phyloP scores from a whole-genome alignment of 2,329 filamentous ascomycete species.

The Sporothrix pallida region DNA sequence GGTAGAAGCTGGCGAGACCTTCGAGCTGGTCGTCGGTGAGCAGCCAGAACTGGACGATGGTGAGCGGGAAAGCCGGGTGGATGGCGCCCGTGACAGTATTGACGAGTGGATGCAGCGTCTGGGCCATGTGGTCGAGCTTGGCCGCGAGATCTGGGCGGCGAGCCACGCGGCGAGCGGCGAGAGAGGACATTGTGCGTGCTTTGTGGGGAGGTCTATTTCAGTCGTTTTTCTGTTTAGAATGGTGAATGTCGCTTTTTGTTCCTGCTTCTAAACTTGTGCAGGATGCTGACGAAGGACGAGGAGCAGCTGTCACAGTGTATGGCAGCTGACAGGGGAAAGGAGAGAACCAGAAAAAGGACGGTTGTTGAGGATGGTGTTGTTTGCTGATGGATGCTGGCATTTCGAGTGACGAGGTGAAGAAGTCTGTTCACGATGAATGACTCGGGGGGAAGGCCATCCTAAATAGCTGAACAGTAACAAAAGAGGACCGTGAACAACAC shows the following conservation, averaged over 20 bases:
- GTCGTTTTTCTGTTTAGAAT: neutral
- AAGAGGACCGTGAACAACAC: conserved; percentile 13
- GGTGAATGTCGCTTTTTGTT: neutral
- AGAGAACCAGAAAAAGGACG: conserved; percentile 11
- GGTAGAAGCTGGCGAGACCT: conserved; percentile 72
- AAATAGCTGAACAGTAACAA: conserved; percentile 3
- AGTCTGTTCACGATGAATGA: neutral
- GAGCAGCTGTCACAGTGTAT: conserved; percentile 8
- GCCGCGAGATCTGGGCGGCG: conserved; percentile 59
- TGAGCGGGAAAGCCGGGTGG: conserved; percentile 69
- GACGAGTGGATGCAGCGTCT: conserved; percentile 70
- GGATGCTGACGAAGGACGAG: neutral
- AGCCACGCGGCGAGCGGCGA: conserved; percentile 49
- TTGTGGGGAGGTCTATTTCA: neutral
- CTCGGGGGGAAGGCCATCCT: neutral
- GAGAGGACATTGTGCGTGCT: conserved; percentile 32
- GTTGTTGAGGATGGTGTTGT: neutral
- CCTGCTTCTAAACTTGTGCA: neutral
- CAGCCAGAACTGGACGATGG: conserved; percentile 74
- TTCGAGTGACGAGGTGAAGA: neutral
- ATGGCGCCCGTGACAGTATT: conserved; percentile 65
- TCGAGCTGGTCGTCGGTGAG: conserved; percentile 74
- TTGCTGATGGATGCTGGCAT: neutral
- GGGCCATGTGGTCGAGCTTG: conserved; percentile 70
- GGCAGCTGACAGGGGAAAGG: conserved; percentile 2